Conservation (phyloP, 192 early-diverging fungal genomes). For the Dispira simplex region DNA sequence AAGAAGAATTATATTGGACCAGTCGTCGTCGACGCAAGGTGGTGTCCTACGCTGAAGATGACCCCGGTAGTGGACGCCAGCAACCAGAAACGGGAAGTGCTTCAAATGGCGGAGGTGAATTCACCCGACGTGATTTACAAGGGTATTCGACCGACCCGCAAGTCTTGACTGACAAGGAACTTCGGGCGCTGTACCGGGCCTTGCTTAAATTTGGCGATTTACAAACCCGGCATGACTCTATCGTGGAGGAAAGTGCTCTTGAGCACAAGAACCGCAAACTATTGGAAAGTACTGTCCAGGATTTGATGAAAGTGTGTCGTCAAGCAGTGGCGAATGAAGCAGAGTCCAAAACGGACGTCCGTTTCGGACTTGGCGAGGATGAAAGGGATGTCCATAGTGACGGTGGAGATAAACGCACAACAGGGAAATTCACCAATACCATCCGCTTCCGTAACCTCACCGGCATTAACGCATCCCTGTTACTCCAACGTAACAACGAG, state of each 20-base stretch:
- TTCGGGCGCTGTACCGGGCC: constrained; percentile 62
- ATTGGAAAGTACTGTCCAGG: constrained; percentile 24
- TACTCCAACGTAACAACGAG: constrained; percentile 62
- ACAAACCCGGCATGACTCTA: constrained; percentile 61
- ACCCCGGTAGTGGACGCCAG: constrained; percentile 8
- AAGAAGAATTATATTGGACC: constrained; percentile 32
- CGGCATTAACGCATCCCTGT: constrained; percentile 70
- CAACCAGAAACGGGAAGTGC: too few relatives aligned
- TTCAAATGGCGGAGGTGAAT: too few relatives aligned
- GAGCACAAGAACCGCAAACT: constrained; percentile 36
- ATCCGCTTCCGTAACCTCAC: constrained; percentile 50
- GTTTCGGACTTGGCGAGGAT: neutral
- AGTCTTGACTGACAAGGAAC: constrained; percentile 59
- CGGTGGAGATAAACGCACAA: constrained; percentile 18
- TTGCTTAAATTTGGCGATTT: constrained; percentile 75
- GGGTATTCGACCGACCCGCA: constrained; percentile 23
- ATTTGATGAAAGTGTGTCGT: constrained; percentile 25
- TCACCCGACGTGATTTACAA: constrained; percentile 11
- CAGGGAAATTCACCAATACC: too few relatives aligned
- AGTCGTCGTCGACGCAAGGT: constrained; percentile 32
- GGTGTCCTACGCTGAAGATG: constrained; percentile 49
- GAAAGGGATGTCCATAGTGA: constrained; percentile 15
- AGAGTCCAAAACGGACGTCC: neutral
- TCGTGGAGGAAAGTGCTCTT: constrained; percentile 69
- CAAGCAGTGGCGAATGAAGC: neutral